These are phyloP conservation scores for Suillus weaverae DNA, from an alignment of 768 basidiomycete genomes.

Conservation along the genomic window DNA sequence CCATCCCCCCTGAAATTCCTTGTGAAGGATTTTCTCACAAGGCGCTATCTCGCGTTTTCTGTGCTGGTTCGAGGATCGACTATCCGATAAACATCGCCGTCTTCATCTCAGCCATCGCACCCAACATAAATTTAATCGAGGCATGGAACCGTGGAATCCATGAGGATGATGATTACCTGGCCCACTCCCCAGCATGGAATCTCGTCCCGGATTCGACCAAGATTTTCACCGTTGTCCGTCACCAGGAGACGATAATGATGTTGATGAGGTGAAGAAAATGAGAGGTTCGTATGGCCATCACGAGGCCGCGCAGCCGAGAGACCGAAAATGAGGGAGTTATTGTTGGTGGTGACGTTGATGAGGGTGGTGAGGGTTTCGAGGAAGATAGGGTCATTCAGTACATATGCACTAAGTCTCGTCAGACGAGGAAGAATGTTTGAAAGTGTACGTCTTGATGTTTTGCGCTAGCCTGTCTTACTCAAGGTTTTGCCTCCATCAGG, in stretches of 20 bases:
- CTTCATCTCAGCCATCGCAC: slow-evolving; percentile 30
- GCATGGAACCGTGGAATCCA: slow-evolving; percentile 17
- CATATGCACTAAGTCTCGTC: too few species aligned
- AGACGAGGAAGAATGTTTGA: too few species aligned
- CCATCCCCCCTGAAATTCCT: not conserved
- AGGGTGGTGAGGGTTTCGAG: not conserved
- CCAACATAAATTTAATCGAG: slow-evolving; percentile 26
- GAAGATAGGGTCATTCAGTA: not conserved
- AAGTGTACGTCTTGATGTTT: too few species aligned
- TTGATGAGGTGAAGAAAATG: not conserved
- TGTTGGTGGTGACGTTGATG: not conserved
- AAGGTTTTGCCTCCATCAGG: not conserved
- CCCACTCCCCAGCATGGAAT: slow-evolving; percentile 14
- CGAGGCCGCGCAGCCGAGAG: not conserved
- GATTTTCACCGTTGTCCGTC: slow-evolving; percentile 17
- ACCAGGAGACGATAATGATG: not conserved
- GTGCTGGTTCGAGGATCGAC: not conserved
- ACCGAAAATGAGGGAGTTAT: not conserved
- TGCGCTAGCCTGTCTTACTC: not conserved
- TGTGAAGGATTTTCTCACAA: slow-evolving; percentile 2
- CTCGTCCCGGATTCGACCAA: slow-evolving; percentile 23
- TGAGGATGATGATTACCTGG: not conserved
- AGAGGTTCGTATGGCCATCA: too few species aligned
- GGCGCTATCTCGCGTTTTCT: not conserved
- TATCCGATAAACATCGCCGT: slow-evolving; percentile 11